Conservation (phyloP, 441 rosid genomes). For the Erodium texanum region DNA sequence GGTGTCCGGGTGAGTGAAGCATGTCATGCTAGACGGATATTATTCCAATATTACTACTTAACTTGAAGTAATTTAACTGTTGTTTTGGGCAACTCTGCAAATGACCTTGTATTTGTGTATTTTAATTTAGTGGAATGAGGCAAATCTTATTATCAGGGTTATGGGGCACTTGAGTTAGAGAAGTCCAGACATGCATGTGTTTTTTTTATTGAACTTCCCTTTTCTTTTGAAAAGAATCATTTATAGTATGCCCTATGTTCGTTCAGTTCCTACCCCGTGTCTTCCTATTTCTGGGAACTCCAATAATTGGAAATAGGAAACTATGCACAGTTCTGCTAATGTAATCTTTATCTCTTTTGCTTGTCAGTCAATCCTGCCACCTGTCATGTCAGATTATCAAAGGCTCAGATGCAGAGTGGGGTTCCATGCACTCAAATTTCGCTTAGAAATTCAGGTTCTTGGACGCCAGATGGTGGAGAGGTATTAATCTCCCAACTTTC, state of each 20-base stretch:
- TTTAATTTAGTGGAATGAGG: background rate
- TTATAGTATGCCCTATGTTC: background rate
- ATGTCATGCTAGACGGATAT: background rate
- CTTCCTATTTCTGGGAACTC: background rate
- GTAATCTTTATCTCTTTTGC: constrained; percentile 19
- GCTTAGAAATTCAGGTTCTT: constrained; percentile 67
- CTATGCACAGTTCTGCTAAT: constrained; percentile 11
- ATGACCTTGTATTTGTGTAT: background rate
- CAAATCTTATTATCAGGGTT: background rate
- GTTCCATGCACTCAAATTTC: constrained; percentile 91
- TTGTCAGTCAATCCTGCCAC: constrained; percentile 70
- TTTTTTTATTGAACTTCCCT: background rate
- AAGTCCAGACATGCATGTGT: background rate
- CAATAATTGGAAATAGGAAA: background rate
- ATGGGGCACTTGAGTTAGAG: background rate
- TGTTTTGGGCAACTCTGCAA: background rate
- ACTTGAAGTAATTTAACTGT: background rate
- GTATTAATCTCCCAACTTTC: constrained; percentile 27
- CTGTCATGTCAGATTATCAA: constrained; percentile 72
- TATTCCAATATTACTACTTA: background rate
- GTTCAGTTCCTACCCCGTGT: background rate
- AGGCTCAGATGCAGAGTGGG: constrained; percentile 95
- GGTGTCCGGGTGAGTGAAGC: background rate
- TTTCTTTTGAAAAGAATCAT: background rate
- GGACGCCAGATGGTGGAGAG: constrained; percentile 78